Conservation (phyloP, 257 asterid genomes). For the Leptodermis oblonga region DNA sequence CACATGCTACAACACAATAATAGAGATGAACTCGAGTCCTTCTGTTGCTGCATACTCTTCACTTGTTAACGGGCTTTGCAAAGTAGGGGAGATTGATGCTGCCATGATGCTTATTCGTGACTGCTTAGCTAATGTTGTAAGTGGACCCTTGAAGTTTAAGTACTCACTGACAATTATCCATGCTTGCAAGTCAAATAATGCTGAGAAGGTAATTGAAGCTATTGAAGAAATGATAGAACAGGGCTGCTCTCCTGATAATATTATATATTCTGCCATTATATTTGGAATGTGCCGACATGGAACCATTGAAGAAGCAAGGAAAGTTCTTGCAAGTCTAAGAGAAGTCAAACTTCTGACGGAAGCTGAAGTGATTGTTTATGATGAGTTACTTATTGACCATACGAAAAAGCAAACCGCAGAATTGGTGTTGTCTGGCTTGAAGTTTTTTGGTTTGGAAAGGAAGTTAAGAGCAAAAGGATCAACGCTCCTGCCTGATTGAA, state of each 20-base stretch:
- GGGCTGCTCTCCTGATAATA: slow-evolving; percentile 40
- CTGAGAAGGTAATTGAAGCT: slow-evolving; percentile 51
- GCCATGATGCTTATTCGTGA: slow-evolving; percentile 76
- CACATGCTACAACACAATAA: slow-evolving; percentile 54
- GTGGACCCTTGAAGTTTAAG: slow-evolving; percentile 81
- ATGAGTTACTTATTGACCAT: slow-evolving; percentile 80
- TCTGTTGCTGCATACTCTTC: slow-evolving; percentile 58
- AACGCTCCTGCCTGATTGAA: slow-evolving; percentile 45
- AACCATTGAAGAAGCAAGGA: slow-evolving; percentile 78
- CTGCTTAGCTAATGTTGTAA: slow-evolving; percentile 56
- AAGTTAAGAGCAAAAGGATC: slow-evolving; percentile 67
- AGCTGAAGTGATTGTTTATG: slow-evolving; percentile 62
- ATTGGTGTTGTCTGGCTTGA: slow-evolving; percentile 70
- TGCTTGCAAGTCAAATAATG: slow-evolving; percentile 64
- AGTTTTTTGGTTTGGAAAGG: slow-evolving; percentile 79
- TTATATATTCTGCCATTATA: slow-evolving; percentile 51
- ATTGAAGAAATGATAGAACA: slow-evolving; percentile 70
- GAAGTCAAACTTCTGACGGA: slow-evolving; percentile 50
- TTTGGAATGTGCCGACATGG: slow-evolving; percentile 87
- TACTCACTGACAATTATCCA: slow-evolving; percentile 67
- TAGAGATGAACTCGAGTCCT: slow-evolving; percentile 56
- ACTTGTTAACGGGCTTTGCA: slow-evolving; percentile 62
- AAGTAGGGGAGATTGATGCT: slow-evolving; percentile 64
- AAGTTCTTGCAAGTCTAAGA: slow-evolving; percentile 48
- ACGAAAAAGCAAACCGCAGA: slow-evolving; percentile 87